A percentile compares a stretch with the other conserved stretches of the same genome.
Evolutionary conservation across 2,329 filamentous ascomycete species (phyloP).

Genomic region (Trichoderma harzianum): DNA sequence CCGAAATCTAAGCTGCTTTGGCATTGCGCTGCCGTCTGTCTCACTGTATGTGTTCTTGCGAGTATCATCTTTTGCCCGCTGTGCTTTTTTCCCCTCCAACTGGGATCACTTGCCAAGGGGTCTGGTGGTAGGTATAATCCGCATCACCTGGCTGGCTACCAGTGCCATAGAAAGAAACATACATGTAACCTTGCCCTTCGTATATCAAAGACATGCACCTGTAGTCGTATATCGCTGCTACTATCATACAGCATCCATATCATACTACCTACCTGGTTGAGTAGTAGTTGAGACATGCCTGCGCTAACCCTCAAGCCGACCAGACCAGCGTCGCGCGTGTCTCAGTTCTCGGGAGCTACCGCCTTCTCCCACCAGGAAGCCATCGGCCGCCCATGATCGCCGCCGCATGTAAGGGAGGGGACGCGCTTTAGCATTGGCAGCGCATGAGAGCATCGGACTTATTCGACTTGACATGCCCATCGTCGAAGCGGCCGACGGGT

Average conservation of each 20-base stretch:
- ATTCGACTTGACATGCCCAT: background rate
- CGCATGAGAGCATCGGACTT: background rate
- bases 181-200: background rate
- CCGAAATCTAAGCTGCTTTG: constrained; percentile 8
- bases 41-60: background rate
- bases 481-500: background rate
- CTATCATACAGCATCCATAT: background rate
- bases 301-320: constrained; percentile 1
- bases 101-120: background rate
- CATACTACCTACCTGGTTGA: background rate
- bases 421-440: background rate
- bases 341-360: constrained; percentile 12
- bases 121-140: background rate
- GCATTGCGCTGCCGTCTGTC: background rate
- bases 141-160: background rate
- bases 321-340: background rate
- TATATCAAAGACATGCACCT: background rate
- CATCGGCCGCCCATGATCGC: background rate
- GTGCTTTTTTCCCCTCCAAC: background rate
- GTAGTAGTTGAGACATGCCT: background rate
- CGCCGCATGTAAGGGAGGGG: background rate
- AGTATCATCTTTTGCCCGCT: background rate
- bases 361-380: background rate
- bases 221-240: background rate
- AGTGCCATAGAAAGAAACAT: background rate